Base-by-base conservation (phyloP, 2,329 filamentous ascomycete genomes). In the Tolypocladium paradoxum region DNA sequence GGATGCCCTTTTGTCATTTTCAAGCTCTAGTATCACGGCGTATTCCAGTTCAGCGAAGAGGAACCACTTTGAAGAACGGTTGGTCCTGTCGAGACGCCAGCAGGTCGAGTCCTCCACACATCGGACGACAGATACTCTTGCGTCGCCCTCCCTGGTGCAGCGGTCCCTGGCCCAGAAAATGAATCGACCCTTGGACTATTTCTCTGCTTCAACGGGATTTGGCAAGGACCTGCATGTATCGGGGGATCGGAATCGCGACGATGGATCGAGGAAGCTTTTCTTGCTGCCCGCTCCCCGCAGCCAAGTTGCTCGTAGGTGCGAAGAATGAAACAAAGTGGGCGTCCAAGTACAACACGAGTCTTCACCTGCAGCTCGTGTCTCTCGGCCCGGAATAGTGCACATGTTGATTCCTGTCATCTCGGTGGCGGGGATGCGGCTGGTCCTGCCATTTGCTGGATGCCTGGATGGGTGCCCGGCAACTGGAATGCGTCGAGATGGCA, bases 401-500 rank as follows among this genome's bases (percentile, higher is more conserved):
- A n/a, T 45, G 49, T 24, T 52, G 22, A 14, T 38, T 18, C 33
- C 18, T 29, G 29, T 48, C 16, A 38, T 29, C 35, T 31, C 9
- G 34, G 43, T 14, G 14, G 50, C 50, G 45, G 34, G 35, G 24
- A 40, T 37, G 50, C 34, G 45, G 33, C 34, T 48, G 43, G 50
- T 31, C 22, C 34, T 49, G 22, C 35, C 22, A 20, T 51, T 36
- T 45, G 40, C 33, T 14, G 11, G 29, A 22, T n/a, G 24, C 12
- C 22, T 22, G 29, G 46, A 24, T 29, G 48, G 20, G 34, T 31
- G 34, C 33, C 20, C 9, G 33, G 48, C 50, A 51, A 52, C 56
- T 65, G 64, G 64, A 65, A 65, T 65, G 64, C 58, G 60, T 56
- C 56, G 50, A 54, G 50, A 63, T 60, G 60, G 53, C 53, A 49